Evolutionary conservation across 768 basidiomycete species (phyloP).

Genomic region (Dioszegia crocea): DNA sequence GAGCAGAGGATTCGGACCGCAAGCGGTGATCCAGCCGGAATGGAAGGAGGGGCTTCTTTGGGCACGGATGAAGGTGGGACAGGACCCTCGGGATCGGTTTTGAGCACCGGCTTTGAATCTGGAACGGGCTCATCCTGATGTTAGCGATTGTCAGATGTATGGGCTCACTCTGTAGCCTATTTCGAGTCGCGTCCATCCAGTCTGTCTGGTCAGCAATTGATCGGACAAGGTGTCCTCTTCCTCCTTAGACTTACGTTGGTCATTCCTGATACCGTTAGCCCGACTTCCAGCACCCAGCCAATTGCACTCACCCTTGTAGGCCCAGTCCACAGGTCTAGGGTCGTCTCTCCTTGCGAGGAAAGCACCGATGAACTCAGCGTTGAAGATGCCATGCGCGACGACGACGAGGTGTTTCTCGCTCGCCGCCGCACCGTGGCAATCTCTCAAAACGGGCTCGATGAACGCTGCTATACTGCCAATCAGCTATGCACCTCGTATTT

Average conservation of each 20-base stretch:
- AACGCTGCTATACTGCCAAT: conserved; percentile 42
- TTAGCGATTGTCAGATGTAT: not conserved
- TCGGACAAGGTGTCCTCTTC: not conserved
- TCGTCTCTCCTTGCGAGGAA: conserved; percentile 42
- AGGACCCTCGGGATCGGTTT: conserved; percentile 26
- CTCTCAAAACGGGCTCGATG: conserved; percentile 48
- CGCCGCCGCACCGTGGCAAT: conserved; percentile 26
- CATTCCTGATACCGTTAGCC: conserved; percentile 31
- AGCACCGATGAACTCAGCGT: conserved; percentile 50
- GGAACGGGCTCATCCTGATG: conserved; percentile 19
- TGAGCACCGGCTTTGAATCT: conserved; percentile 13
- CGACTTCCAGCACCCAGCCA: not conserved
- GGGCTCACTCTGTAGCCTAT: conserved; percentile 38
- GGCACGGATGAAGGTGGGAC: conserved; percentile 29
- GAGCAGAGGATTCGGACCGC: conserved; percentile 39
- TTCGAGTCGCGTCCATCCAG: conserved; percentile 47
- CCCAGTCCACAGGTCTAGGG: conserved; percentile 38
- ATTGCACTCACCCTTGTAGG: conserved; percentile 33
- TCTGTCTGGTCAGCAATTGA: conserved; percentile 15
- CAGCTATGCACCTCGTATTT: not conserved
- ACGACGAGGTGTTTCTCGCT: conserved; percentile 45
- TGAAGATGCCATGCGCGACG: conserved; percentile 53
- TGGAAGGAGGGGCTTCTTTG: conserved; percentile 19
- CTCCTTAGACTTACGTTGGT: conserved; percentile 34
- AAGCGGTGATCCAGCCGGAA: conserved; percentile 8